A percentile compares a stretch with the other conserved stretches of the same genome.
Evolutionary conservation across 345 rosid species (phyloP).

Genomic region (Lepidium sativum): DNA sequence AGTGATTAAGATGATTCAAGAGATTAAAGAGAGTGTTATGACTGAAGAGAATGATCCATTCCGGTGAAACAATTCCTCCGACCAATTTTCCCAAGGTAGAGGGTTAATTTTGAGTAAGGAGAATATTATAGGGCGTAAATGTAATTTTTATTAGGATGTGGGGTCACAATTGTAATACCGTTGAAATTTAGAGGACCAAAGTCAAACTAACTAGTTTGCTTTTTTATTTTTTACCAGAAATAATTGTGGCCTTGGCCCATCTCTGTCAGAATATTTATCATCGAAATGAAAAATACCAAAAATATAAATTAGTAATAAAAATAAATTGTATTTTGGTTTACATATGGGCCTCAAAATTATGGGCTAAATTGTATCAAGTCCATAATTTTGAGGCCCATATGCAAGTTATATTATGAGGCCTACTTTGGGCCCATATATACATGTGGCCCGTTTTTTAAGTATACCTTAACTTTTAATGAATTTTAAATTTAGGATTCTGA

Average conservation of each 20-base stretch:
- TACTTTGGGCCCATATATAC: not conserved
- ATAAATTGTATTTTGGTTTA: too few relatives aligned
- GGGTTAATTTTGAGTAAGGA: not conserved
- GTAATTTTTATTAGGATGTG: constrained; percentile 15
- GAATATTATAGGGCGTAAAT: constrained; percentile 4
- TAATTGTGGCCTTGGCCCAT: constrained; percentile 3
- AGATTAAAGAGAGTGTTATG: constrained; percentile 57
- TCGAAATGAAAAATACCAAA: too few relatives aligned
- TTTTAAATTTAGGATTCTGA: not conserved
- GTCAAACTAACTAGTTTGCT: not conserved
- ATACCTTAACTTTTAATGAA: too few relatives aligned
- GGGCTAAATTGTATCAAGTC: too few relatives aligned
- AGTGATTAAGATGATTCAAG: constrained; percentile 79
- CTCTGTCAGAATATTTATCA: constrained; percentile 6
- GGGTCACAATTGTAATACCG: constrained; percentile 4
- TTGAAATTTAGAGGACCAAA: not conserved
- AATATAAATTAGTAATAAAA: too few relatives aligned
- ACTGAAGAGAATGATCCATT: constrained; percentile 27
- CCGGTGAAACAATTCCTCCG: constrained; percentile 4
- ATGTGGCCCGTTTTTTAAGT: not conserved
- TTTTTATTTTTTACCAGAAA: not conserved
- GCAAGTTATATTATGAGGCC: not conserved
- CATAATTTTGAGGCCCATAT: not conserved
- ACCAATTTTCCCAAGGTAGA: too few relatives aligned
- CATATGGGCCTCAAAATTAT: too few relatives aligned